Percentiles rank a stretch among this genome's conserved stretches.
Evolutionary conservation across 495 filamentous ascomycete genomes (phyloP).

Genomic region (Neurospora sp.): DNA sequence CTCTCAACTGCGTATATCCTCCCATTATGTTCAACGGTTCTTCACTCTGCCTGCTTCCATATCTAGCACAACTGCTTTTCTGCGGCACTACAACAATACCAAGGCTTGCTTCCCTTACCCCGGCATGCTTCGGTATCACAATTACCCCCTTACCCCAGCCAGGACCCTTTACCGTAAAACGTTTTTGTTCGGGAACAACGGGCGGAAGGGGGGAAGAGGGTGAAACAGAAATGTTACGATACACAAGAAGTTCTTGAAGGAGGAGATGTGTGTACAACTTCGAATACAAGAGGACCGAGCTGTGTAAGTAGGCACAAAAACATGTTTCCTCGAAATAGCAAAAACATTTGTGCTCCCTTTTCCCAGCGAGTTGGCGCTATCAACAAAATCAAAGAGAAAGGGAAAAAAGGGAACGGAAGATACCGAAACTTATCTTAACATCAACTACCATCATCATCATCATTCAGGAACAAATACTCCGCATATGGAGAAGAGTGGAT

Average conservation of each 20-base stretch:
- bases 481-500: not conserved
- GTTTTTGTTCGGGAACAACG: not conserved
- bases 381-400: not conserved
- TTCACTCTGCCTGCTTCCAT: not conserved
- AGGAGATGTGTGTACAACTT: too few relatives aligned
- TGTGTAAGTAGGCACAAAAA: not conserved
- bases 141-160: not conserved
- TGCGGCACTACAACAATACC: not conserved
- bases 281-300: too few relatives aligned
- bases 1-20: not conserved
- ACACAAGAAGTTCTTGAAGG: not conserved
- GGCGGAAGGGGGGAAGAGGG: not conserved
- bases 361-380: too few relatives aligned
- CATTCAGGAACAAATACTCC: not conserved
- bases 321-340: not conserved
- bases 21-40: not conserved
- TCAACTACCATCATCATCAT: not conserved
- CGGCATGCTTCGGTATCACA: not conserved
- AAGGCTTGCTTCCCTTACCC: conserved; percentile 1
- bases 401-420: not conserved
- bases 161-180: not conserved
- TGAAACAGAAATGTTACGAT: not conserved
- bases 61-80: not conserved
- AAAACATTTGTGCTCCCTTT: not conserved
- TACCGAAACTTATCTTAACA: not conserved